Conservation (phyloP, 2,329 filamentous ascomycete genomes). For the Septoria linicola region DNA sequence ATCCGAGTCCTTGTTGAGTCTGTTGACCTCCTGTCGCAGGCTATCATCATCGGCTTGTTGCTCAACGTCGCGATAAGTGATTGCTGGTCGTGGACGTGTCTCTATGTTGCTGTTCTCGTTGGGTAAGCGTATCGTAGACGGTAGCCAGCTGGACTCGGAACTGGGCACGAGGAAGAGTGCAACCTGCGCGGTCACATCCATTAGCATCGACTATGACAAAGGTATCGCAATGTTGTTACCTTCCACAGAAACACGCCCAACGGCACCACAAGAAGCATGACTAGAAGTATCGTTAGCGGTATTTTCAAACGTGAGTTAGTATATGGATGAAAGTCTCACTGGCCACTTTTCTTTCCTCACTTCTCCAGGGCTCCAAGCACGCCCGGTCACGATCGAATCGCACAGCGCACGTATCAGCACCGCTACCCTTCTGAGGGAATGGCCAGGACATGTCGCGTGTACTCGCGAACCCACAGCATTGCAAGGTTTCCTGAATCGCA, state of each 20-base stretch:
- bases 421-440: conserved; percentile 47
- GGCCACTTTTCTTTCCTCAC: conserved; percentile 53
- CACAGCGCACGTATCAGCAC: conserved; percentile 45
- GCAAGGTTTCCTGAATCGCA: conserved; percentile 63
- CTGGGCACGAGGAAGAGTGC: conserved; percentile 30
- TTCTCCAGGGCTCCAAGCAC: conserved; percentile 59
- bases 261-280: conserved; percentile 57
- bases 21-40: conserved; percentile 30
- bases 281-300: too few species aligned
- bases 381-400: conserved; percentile 48
- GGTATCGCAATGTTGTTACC: too few species aligned
- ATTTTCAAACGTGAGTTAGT: too few species aligned
- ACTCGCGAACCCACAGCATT: conserved; percentile 65
- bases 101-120: conserved; percentile 12
- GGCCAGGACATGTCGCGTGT: conserved; percentile 63
- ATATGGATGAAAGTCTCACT: too few species aligned
- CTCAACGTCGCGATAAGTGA: conserved; percentile 31
- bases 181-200: too few species aligned
- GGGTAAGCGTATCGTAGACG: conserved; percentile 32
- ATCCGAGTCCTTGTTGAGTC: conserved; percentile 35
- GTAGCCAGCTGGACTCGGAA: conserved; percentile 33
- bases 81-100: conserved; percentile 22
- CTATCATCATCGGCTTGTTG: conserved; percentile 32
- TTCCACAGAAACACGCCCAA: conserved; percentile 57
- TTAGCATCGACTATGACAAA: too few species aligned